Base-by-base conservation (phyloP, 2,329 filamentous ascomycete species). In the Trichoderma koningii region DNA sequence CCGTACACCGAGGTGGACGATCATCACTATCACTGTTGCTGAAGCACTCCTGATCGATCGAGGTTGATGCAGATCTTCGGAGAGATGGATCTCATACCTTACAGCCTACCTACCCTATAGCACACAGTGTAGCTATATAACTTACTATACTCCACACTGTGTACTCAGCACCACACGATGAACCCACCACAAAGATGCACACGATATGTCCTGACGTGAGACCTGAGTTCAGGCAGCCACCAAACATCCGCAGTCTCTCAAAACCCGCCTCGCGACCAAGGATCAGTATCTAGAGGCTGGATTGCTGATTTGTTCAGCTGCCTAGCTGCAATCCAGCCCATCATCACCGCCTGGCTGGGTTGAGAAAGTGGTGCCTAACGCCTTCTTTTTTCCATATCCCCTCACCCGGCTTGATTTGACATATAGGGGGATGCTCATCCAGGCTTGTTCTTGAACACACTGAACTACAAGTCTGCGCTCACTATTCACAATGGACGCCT, bases 401-500 rank as follows among this genome's bases (percentile, higher is more conserved):
- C 30, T 53, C 34, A 48, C 30, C 9, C 30, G 30, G 30, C 7
- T 38, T 23, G 26, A 26, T 38, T 23, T 23, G 21, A 23, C 21
- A 41, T 61, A 63, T 55, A 63, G 34, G 41, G 38, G 50, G 38
- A 53, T 45, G 59, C 50, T 47, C 42, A 9, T 19, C 34, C 34
- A 15, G 48, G 6, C 21, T 61, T 15, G 19, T 10, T 23, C 15
- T 9, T 41, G 15, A 55, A n/a, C 21, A 12, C 7, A 19, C 26
- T 21, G n/a, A 7, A 7, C 50, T 5, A 10, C 21, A 47, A 9
- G 44, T 23, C 1, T 3, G 26, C 48, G 7, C 15, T 21, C 14
- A 28, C 7, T 26, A 10, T 26, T 55, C 2, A 53, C 10, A 17
- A 89, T 89, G 86, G 87, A 90, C 68, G 85, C 80, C 19, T 74